Conservation (phyloP, 2,329 filamentous ascomycete genomes). For the Myriosclerotinia duriaeana region DNA sequence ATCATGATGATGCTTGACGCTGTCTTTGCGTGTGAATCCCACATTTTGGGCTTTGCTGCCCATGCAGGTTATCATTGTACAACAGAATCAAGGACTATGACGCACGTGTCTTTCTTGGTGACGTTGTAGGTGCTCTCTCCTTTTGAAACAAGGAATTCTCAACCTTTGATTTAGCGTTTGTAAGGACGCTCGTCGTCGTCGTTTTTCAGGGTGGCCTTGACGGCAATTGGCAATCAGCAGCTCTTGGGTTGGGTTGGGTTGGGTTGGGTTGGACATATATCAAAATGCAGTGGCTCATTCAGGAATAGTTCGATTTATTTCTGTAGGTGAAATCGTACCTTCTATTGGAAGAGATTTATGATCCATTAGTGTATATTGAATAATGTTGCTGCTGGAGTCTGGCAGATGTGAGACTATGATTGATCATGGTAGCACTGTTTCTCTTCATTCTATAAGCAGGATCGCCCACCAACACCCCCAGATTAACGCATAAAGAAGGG, state of each 20-base stretch:
- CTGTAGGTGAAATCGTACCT: too few species aligned
- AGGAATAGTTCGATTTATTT: too few species aligned
- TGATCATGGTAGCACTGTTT: background rate
- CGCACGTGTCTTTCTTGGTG: background rate
- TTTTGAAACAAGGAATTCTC: background rate
- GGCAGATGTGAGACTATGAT: background rate
- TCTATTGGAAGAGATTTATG: too few species aligned
- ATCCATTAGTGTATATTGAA: background rate
- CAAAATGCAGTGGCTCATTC: too few species aligned
- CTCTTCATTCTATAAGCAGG: too few species aligned
- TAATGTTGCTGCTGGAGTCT: background rate
- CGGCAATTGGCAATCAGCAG: too few species aligned
- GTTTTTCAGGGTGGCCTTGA: background rate
- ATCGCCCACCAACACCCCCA: background rate
- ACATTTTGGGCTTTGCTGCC: background rate
- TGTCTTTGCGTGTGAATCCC: constrained; percentile 1
- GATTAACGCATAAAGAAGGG: background rate
- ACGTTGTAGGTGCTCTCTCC: background rate
- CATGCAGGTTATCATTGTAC: background rate
- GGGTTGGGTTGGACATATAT: too few species aligned
- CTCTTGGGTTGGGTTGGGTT: too few species aligned
- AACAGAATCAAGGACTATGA: background rate
- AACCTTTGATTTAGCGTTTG: background rate
- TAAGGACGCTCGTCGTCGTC: background rate
- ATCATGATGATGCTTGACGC: background rate